Evolutionary conservation across 305 asterid species (phyloP).

Genomic region (Fraxinus ornus): DNA sequence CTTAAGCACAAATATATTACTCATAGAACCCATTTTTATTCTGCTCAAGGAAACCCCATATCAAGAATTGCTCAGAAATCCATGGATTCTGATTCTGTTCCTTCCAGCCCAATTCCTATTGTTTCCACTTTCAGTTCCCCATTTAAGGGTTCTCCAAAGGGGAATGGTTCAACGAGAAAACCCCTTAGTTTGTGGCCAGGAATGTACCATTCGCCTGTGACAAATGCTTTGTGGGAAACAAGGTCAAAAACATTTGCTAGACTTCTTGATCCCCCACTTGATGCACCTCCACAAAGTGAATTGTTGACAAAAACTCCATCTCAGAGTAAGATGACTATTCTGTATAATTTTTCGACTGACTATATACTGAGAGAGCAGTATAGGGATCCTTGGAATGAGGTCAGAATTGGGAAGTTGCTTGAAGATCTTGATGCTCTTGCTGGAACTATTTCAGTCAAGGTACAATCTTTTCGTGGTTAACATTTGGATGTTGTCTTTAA

Average conservation of each 20-base stretch:
- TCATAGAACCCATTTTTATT: neutral
- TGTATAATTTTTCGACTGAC: conserved; percentile 73
- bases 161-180: conserved; percentile 41
- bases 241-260: conserved; percentile 77
- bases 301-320: conserved; percentile 64
- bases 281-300: conserved; percentile 89
- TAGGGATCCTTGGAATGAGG: conserved; percentile 97
- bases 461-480: conserved; percentile 17
- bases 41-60: neutral
- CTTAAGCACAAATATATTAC: neutral
- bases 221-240: conserved; percentile 85
- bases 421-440: conserved; percentile 99
- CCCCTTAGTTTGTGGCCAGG: conserved; percentile 95
- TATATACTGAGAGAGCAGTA: conserved; percentile 84
- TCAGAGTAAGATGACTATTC: conserved; percentile 61
- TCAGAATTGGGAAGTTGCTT: conserved; percentile 88
- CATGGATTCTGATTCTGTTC: conserved; percentile 49
- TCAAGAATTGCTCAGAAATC: conserved; percentile 7
- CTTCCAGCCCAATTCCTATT: conserved; percentile 51
- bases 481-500: neutral
- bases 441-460: conserved; percentile 92
- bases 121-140: conserved; percentile 65
- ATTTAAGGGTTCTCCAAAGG: conserved; percentile 41
- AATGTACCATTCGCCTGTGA: conserved; percentile 95
- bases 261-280: conserved; percentile 88